Conservation (phyloP, 1,284 basidiomycete genomes). For the Termitomyces sp. region DNA sequence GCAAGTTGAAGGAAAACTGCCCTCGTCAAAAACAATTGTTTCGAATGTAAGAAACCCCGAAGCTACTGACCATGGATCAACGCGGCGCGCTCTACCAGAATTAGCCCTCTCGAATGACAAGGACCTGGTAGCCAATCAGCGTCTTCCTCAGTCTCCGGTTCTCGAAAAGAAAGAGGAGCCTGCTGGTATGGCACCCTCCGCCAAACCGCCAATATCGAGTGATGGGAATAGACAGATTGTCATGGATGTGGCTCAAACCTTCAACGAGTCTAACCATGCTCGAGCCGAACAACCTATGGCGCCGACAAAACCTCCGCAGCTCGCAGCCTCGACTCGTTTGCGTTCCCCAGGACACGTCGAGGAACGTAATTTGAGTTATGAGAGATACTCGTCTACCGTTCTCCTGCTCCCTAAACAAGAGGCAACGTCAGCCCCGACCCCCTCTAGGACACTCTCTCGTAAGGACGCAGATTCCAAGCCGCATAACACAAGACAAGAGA, state of each 20-base stretch:
- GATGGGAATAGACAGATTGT: conserved; percentile 61
- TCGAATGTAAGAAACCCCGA: neutral
- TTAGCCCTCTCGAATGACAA: neutral
- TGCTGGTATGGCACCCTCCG: conserved; percentile 14
- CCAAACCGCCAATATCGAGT: conserved; percentile 49
- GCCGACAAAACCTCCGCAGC: conserved; percentile 3
- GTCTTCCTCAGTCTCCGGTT: neutral
- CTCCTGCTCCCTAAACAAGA: conserved; percentile 67
- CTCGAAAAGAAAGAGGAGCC: conserved; percentile 1
- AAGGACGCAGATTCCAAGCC: conserved; percentile 10
- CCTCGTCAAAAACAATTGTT: neutral
- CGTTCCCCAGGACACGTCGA: conserved; percentile 28
- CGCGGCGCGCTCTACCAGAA: conserved; percentile 9
- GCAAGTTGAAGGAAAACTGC: neutral
- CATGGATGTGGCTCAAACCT: conserved; percentile 70
- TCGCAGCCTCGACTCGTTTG: conserved; percentile 1
- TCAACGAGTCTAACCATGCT: conserved; percentile 29
- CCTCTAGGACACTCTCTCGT: conserved; percentile 47
- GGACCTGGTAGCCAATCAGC: neutral
- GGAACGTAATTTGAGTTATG: conserved; percentile 60
- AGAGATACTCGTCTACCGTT: conserved; percentile 55
- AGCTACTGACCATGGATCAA: neutral
- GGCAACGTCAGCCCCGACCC: conserved; percentile 53
- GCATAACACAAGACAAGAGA: neutral
- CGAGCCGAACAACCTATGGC: neutral